Evolutionary conservation across 2,329 filamentous ascomycete species (phyloP).

Genomic region (Massarina eburnea): DNA sequence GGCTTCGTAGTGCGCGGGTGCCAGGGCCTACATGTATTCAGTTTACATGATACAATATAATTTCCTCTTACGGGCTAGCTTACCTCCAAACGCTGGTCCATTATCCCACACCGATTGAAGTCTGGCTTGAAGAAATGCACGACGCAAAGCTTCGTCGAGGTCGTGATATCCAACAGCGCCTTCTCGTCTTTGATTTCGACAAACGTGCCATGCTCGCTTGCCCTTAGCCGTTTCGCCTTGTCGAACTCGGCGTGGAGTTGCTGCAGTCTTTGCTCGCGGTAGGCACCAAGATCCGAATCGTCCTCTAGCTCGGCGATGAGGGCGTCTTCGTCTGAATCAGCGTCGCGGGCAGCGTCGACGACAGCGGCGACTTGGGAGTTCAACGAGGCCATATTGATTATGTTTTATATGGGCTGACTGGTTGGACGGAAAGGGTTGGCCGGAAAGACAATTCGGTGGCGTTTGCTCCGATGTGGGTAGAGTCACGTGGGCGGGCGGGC

Average conservation of each 20-base stretch:
- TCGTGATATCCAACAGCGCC: conserved; percentile 61
- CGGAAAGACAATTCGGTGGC: not conserved
- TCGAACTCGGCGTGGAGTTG: conserved; percentile 60
- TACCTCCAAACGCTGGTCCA: conserved; percentile 61
- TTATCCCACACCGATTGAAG: conserved; percentile 62
- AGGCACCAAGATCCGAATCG: conserved; percentile 54
- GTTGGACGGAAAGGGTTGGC: conserved; percentile 1
- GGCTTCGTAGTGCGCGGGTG: conserved; percentile 61
- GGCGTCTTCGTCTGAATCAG: conserved; percentile 60
- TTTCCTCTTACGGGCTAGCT: conserved; percentile 8
- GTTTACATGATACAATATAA: not conserved
- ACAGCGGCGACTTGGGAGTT: conserved; percentile 55
- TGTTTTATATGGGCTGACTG: conserved; percentile 15
- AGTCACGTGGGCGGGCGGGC: not conserved
- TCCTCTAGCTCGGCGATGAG: conserved; percentile 62
- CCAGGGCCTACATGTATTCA: conserved; percentile 45
- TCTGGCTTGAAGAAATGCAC: conserved; percentile 67
- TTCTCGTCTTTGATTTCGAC: conserved; percentile 61
- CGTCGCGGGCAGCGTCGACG: conserved; percentile 47
- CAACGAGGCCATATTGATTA: conserved; percentile 46
- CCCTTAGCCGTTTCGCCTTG: conserved; percentile 54
- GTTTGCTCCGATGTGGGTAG: not conserved
- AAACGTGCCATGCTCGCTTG: conserved; percentile 55
- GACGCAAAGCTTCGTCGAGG: conserved; percentile 58
- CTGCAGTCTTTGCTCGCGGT: conserved; percentile 60